Conservation (phyloP, 495 filamentous ascomycete species). For the Penicillium longicatenatum region DNA sequence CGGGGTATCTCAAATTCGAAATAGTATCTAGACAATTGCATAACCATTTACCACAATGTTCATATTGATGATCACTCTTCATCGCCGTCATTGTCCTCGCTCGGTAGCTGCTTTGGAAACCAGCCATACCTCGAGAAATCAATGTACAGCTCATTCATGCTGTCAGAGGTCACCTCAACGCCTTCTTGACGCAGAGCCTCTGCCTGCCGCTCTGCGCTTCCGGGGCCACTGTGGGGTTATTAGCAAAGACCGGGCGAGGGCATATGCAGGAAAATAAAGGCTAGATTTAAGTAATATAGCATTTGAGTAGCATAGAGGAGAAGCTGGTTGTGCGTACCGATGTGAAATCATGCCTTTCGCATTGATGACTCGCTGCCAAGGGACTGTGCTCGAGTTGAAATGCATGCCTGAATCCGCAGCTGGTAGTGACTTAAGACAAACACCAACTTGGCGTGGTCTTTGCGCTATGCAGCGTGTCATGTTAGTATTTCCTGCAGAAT, state of each 20-base stretch:
- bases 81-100: conserved; percentile 27
- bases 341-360: conserved; percentile 82
- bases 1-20: not conserved
- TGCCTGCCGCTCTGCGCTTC: conserved; percentile 70
- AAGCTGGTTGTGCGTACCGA: conserved; percentile 51
- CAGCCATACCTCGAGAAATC: conserved; percentile 70
- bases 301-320: conserved; percentile 1
- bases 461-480: conserved; percentile 47
- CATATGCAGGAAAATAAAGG: not conserved
- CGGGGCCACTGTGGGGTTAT: conserved; percentile 55
- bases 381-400: conserved; percentile 77
- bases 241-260: not conserved
- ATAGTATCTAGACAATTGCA: not conserved
- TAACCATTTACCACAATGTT: not conserved
- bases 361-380: conserved; percentile 94
- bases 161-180: conserved; percentile 62
- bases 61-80: not conserved
- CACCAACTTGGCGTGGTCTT: conserved; percentile 79
- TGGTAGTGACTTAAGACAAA: conserved; percentile 84
- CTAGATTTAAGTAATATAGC: not conserved
- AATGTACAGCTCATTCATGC: conserved; percentile 70
- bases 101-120: conserved; percentile 62
- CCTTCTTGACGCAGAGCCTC: conserved; percentile 66
- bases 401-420: conserved; percentile 36
- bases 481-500: not conserved